Evolutionary conservation across 2,329 filamentous ascomycete species (phyloP).

Genomic region (Trichophyton mentagrophytes): DNA sequence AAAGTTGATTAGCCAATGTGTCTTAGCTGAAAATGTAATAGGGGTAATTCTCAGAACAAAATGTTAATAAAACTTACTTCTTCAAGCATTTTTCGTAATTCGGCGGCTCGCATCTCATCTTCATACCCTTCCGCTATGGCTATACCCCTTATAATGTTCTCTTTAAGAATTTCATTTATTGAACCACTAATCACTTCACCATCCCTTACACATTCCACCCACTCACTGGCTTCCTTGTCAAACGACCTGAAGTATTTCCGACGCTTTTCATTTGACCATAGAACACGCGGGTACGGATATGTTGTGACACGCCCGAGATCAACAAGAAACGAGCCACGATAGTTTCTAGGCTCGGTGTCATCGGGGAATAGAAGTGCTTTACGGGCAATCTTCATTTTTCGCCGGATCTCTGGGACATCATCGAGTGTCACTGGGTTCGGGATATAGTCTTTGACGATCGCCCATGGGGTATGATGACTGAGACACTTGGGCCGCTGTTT

Average conservation of each 20-base stretch:
- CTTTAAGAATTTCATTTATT: conserved; percentile 3
- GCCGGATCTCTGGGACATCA: conserved; percentile 10
- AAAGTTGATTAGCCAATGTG: background rate
- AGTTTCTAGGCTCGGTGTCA: conserved; percentile 8
- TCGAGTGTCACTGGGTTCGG: conserved; percentile 1
- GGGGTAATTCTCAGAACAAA: background rate
- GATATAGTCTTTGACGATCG: conserved; percentile 12
- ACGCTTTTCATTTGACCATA: conserved; percentile 3
- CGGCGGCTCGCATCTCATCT: background rate
- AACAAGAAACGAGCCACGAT: conserved; percentile 7
- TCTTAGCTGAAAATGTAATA: background rate
- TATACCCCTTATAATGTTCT: background rate
- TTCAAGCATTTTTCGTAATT: background rate
- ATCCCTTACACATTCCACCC: conserved; percentile 6
- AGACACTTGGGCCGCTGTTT: conserved; percentile 2
- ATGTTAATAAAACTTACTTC: background rate
- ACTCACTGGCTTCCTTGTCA: conserved; percentile 5
- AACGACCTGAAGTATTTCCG: conserved; percentile 2
- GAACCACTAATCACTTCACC: conserved; percentile 8
- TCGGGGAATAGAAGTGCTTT: conserved; percentile 8
- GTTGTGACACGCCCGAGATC: conserved; percentile 3
- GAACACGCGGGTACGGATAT: conserved; percentile 5
- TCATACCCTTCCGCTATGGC: background rate
- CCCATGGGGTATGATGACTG: conserved; percentile 5
- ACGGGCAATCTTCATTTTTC: conserved; percentile 11